Conservation (phyloP, 768 basidiomycete genomes). For the Rubroboletus satanas region DNA sequence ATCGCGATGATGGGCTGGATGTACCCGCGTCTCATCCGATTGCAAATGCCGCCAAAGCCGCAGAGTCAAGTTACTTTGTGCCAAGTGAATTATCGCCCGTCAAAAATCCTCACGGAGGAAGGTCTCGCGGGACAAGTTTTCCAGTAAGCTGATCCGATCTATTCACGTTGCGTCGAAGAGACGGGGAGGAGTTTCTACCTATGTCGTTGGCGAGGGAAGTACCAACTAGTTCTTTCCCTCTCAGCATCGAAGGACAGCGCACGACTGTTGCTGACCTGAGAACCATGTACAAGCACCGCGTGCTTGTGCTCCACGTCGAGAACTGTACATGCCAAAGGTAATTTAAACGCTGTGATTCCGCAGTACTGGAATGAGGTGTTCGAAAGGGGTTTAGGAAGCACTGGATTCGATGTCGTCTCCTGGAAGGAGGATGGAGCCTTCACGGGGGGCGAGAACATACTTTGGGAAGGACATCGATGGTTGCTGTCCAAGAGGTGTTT, state of each 20-base stretch:
- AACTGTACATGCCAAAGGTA: background rate
- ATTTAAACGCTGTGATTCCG: background rate
- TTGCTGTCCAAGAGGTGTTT: background rate
- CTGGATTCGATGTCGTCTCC: no score
- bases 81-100: background rate
- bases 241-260: background rate
- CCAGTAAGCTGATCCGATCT: background rate
- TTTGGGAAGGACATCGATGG: background rate
- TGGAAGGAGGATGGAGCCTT: background rate
- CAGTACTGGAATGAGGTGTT: background rate
- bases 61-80: background rate
- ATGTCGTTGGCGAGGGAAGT: background rate
- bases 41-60: background rate
- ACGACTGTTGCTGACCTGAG: background rate
- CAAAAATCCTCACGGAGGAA: background rate
- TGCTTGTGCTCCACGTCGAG: no score
- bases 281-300: background rate
- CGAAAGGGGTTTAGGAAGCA: background rate
- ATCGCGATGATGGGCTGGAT: background rate
- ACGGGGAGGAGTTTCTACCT: background rate
- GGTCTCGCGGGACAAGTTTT: background rate
- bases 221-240: background rate
- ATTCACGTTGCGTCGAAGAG: background rate
- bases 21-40: background rate
- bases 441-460: background rate